Base-by-base conservation (phyloP, 805 yeast species). In the Candida chilensis region DNA sequence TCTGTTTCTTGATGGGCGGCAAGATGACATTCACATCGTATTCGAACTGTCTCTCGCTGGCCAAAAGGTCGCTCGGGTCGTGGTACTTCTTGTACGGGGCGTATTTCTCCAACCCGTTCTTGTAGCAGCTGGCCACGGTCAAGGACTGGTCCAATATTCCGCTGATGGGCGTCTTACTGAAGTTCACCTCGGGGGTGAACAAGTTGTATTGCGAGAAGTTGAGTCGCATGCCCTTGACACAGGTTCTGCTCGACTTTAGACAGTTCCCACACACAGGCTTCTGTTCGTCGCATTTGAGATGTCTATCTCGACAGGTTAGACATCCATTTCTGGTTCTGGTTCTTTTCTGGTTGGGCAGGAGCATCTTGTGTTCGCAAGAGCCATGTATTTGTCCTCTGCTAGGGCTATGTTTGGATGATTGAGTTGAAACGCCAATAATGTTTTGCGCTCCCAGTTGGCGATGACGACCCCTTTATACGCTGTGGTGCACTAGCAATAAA, bases 251-350 rank as follows among this genome's bases (percentile, higher is more conserved):
- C 9, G 64, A 56, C 33, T 57, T 59, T 27, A 59, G 47, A 38
- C 68, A 62, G 36, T 62, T 62, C 28, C 52, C 54, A 44, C 68
- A 62, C 12, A 61, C 63, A 2, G 68, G 68, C 24, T 50, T 52
- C 33, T 57, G 65, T 38, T 62, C 68, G 39, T 62, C 68, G 41
- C 68, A 62, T 37, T 62, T 62, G 57, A 62, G 57, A 39, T 62
- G 68, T 31, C 68, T 48, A 33, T 62, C 68, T 20, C 68, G 54
- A 37, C 68, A 62, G n/a, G 68, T 62, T 28, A 58, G 45, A 41
- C 68, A 62, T 13, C 68, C 68, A 11, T 22, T 22, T 22, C 25
- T 22, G 11, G 25, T n/a, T n/a, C n/a, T n/a, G n/a, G n/a, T n/a
- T n/a, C n/a, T n/a, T n/a, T n/a, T n/a, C n/a, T n/a, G n/a, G n/a